A percentile compares a stretch with the other conserved stretches of the same genome.
Evolutionary conservation across 768 basidiomycete genomes (phyloP).

Genomic region (Ramaria rubella): DNA sequence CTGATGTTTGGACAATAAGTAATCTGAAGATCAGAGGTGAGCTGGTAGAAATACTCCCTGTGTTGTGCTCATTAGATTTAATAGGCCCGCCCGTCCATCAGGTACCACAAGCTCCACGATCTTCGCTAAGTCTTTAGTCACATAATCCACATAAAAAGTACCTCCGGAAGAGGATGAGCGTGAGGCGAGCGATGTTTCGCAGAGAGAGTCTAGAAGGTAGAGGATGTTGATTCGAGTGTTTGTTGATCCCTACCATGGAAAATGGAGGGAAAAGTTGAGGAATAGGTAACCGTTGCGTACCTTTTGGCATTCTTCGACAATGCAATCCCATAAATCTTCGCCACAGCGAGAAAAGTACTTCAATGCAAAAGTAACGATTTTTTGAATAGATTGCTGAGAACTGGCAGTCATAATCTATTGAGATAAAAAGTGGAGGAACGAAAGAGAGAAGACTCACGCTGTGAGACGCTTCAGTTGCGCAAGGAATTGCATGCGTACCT

Average conservation of each 20-base stretch:
- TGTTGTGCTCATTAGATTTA: slow-evolving; percentile 81
- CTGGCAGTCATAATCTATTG: slow-evolving; percentile 31
- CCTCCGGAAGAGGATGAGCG: slow-evolving; percentile 23
- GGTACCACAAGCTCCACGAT: slow-evolving; percentile 87
- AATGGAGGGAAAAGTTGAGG: neutral
- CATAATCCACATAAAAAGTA: slow-evolving; percentile 65
- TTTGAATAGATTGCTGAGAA: slow-evolving; percentile 83
- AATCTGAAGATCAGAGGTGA: neutral
- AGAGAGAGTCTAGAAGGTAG: slow-evolving; percentile 84
- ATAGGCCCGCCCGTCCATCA: slow-evolving; percentile 76
- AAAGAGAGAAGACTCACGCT: slow-evolving; percentile 42
- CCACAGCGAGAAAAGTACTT: slow-evolving; percentile 81
- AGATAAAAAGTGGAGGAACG: slow-evolving; percentile 7
- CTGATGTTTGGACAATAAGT: no score
- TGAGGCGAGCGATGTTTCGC: slow-evolving; percentile 57
- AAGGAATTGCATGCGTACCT: slow-evolving; percentile 71
- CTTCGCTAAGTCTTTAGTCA: slow-evolving; percentile 68
- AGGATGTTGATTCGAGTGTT: slow-evolving; percentile 92
- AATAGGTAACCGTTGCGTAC: slow-evolving; percentile 29
- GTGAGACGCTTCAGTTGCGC: slow-evolving; percentile 54
- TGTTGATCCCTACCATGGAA: slow-evolving; percentile 56
- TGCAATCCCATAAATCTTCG: slow-evolving; percentile 91
- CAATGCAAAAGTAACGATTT: slow-evolving; percentile 76
- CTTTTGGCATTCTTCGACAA: slow-evolving; percentile 87
- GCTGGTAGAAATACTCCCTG: slow-evolving; percentile 43